Conservation (phyloP, 2,329 filamentous ascomycete species). For the Phialophora chinensis region DNA sequence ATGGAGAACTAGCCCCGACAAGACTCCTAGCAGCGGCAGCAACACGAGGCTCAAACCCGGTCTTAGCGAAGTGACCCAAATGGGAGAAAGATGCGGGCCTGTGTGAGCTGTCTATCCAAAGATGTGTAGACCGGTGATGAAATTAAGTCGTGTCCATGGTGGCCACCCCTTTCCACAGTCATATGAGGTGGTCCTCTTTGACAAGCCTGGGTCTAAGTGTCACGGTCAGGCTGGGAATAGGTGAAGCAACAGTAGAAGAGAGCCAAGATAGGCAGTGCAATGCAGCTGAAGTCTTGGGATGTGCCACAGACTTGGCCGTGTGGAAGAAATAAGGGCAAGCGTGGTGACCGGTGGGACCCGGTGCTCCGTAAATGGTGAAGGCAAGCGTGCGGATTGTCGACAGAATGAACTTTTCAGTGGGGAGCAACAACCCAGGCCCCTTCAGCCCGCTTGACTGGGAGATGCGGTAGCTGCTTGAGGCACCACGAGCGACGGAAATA, state of each 20-base stretch:
- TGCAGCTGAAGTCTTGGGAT: not conserved
- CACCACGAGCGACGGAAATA: not conserved
- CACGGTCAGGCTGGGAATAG: not conserved
- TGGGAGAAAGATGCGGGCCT: not conserved
- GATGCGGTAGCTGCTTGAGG: not conserved
- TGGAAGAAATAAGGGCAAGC: not conserved
- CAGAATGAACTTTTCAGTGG: not conserved
- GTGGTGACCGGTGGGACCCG: not conserved
- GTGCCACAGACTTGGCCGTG: not conserved
- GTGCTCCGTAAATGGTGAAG: not conserved
- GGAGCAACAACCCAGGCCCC: not conserved
- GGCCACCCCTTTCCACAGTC: not conserved
- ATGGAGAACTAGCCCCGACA: not conserved
- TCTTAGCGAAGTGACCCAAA: not conserved
- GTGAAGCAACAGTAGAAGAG: not conserved
- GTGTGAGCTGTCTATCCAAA: not conserved
- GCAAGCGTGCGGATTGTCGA: not conserved
- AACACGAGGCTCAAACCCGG: not conserved
- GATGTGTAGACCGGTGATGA: not conserved
- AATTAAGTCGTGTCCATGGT: not conserved
- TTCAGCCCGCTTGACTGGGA: not conserved
- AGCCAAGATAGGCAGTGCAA: constrained; percentile 3
- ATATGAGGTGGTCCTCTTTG: not conserved
- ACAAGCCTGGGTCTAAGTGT: not conserved
- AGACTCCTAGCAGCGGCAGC: not conserved